A percentile compares a stretch with the other conserved stretches of the same genome.
These are phyloP conservation scores for Trichoderma breve DNA, from an alignment of 2,329 filamentous ascomycete species.

Conservation along the genomic window DNA sequence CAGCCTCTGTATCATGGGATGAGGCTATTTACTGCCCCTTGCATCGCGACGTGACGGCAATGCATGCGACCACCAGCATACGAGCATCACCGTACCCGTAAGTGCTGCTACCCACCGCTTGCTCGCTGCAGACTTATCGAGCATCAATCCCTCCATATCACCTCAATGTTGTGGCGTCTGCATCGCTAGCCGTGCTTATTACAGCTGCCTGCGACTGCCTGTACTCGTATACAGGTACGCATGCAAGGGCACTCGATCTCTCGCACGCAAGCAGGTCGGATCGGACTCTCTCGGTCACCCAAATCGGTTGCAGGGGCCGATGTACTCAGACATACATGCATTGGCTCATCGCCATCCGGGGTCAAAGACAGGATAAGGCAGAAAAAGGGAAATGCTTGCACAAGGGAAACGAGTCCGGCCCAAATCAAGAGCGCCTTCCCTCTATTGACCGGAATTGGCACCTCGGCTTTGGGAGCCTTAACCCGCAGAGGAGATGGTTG, in stretches of 20 bases:
- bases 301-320: neutral
- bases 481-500: neutral
- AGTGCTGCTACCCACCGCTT: neutral
- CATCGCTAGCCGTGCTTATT: neutral
- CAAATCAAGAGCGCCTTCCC: neutral
- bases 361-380: neutral
- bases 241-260: neutral
- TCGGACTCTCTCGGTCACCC: neutral
- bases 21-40: neutral
- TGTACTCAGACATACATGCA: slow-evolving; percentile 7
- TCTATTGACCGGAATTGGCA: neutral
- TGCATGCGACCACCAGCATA: neutral
- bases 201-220: neutral
- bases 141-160: neutral
- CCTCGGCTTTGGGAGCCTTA: neutral
- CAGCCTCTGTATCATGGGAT: neutral
- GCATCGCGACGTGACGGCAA: neutral
- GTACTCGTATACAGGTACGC: neutral
- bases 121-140: neutral
- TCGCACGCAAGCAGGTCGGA: neutral
- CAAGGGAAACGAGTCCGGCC: neutral
- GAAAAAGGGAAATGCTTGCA: neutral
- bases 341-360: slow-evolving; percentile 1
- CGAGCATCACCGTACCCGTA: neutral
- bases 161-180: neutral